Percentiles rank a stretch among this genome's conserved stretches.
These are phyloP conservation scores for Beta corolliflora DNA, from an alignment of 179 eudicot genomes.

Conservation along the genomic window DNA sequence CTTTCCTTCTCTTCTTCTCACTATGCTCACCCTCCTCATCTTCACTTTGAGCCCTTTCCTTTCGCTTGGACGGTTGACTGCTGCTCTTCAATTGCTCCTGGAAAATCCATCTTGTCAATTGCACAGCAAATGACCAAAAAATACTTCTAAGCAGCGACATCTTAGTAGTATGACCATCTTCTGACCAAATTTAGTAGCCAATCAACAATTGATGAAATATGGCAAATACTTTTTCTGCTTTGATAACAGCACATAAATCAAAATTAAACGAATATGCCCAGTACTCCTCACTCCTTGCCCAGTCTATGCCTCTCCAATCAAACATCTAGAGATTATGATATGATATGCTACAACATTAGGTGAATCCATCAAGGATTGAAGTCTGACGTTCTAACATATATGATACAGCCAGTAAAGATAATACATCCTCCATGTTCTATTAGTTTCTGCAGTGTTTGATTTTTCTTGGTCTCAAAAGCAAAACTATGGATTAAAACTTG, in stretches of 20 bases:
- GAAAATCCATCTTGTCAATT: constrained; percentile 8
- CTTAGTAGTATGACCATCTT: background rate
- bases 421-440: too few species aligned
- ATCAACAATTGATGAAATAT: background rate
- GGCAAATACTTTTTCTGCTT: background rate
- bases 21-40: constrained; percentile 85
- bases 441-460: too few species aligned
- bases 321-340: background rate
- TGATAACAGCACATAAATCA: background rate
- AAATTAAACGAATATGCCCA: background rate
- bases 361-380: background rate
- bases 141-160: background rate
- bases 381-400: background rate
- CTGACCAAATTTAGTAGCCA: background rate
- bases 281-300: background rate
- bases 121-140: constrained; percentile 4
- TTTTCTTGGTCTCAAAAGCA: too few species aligned
- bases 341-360: background rate
- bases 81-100: constrained; percentile 92
- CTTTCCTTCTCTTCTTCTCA: constrained; percentile 84
- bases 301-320: background rate
- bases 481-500: too few species aligned
- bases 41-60: constrained; percentile 73
- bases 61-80: constrained; percentile 63
- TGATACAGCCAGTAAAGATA: background rate